Percentiles rank a stretch among this genome's conserved stretches.
Evolutionary conservation across 2,329 filamentous ascomycete species (phyloP).

Genomic region (Pseudogymnoascus sp.): DNA sequence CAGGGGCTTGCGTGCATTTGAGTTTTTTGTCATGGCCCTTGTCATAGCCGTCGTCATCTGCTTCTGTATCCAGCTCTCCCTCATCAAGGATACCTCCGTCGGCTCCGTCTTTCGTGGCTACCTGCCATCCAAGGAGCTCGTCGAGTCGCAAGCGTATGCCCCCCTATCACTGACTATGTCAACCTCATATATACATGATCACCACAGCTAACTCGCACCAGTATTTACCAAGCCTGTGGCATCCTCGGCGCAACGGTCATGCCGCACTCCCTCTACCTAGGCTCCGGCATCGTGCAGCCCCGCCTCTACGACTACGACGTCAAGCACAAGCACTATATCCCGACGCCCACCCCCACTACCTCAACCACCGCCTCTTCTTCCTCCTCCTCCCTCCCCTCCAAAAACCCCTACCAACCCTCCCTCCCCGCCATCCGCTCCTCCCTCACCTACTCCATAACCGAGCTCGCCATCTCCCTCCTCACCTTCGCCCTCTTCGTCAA

Average conservation of each 20-base stretch:
- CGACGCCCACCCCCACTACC: conserved; percentile 9
- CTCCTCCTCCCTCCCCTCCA: conserved; percentile 30
- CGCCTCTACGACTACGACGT: conserved; percentile 56
- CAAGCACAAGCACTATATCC: conserved; percentile 42
- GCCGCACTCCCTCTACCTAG: conserved; percentile 61
- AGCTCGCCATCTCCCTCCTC: conserved; percentile 64
- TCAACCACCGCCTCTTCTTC: conserved; percentile 18
- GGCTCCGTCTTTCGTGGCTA: conserved; percentile 58
- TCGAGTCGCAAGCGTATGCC: conserved; percentile 45
- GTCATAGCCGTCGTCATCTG: conserved; percentile 62
- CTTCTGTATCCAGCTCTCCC: conserved; percentile 60
- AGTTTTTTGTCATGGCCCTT: conserved; percentile 52
- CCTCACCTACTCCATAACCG: conserved; percentile 63
- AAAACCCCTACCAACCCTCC: conserved; percentile 60
- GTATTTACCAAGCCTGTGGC: conserved; percentile 62
- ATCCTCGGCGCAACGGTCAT: conserved; percentile 71
- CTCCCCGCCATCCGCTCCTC: conserved; percentile 64
- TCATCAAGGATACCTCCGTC: conserved; percentile 46
- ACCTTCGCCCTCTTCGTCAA: conserved; percentile 82
- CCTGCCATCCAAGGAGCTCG: conserved; percentile 49
- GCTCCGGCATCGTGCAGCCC: conserved; percentile 60
- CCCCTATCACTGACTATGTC: background rate
- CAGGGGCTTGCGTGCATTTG: conserved; percentile 52
- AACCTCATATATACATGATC: background rate
- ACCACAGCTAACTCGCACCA: conserved; percentile 8